phyloP scores from a whole-genome alignment of 352 stramenopile genomes.

The Pythium dissotocum region DNA sequence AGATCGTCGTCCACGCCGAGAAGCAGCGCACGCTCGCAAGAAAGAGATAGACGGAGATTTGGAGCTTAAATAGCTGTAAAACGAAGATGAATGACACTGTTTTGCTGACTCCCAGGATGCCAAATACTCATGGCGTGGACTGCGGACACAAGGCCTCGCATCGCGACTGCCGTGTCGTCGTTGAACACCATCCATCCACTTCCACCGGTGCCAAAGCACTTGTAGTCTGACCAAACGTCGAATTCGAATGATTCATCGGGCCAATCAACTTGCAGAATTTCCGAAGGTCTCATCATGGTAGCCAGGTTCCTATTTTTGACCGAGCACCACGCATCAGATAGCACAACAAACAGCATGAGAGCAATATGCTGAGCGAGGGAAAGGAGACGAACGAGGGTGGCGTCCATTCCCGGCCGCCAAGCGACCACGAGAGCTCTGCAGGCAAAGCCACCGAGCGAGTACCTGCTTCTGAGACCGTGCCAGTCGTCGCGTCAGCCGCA shows the following conservation, averaged over 20 bases:
- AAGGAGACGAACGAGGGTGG: background rate
- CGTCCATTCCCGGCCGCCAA: background rate
- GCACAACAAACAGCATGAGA: background rate
- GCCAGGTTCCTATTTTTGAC: background rate
- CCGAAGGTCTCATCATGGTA: background rate
- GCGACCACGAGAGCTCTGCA: background rate
- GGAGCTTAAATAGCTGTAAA: too few relatives aligned
- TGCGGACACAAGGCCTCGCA: too few relatives aligned
- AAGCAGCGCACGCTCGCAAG: conserved; percentile 93
- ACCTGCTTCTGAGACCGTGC: background rate
- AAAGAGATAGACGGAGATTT: conserved; percentile 66
- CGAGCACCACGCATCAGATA: background rate
- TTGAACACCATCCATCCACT: too few relatives aligned
- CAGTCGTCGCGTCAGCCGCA: background rate
- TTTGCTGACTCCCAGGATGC: too few relatives aligned
- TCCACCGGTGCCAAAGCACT: too few relatives aligned
- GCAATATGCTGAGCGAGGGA: background rate
- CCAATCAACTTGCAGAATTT: background rate
- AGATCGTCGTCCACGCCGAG: conserved; percentile 95
- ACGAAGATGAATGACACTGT: too few relatives aligned
- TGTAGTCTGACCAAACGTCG: background rate
- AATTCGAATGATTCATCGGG: background rate
- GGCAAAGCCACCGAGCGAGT: background rate
- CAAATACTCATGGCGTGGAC: too few relatives aligned
- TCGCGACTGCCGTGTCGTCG: too few relatives aligned